Evolutionary conservation across 73 alveolate genomes (phyloP).

Genomic region (Tetrahymena thermophila): DNA sequence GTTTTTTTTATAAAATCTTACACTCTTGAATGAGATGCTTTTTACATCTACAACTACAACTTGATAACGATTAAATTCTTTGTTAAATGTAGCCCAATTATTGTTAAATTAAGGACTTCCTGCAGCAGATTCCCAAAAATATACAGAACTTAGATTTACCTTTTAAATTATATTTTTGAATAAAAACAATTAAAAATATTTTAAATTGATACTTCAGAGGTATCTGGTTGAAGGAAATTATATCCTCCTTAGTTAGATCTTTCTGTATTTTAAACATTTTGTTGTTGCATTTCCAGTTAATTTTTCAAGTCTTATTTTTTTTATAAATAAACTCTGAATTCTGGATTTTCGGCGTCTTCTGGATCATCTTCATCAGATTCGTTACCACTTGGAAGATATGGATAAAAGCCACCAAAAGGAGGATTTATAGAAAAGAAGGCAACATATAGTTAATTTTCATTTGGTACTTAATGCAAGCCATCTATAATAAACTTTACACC

Average conservation of each 20-base stretch:
- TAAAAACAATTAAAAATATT: neutral
- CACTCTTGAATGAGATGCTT: neutral
- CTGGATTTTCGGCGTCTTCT: neutral
- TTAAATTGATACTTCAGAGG: neutral
- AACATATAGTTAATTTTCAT: conserved; percentile 32
- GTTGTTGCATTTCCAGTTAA: neutral
- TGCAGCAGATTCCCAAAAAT: conserved; percentile 31
- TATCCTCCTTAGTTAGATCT: neutral
- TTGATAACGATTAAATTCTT: conserved; percentile 27
- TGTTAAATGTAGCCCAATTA: conserved; percentile 41
- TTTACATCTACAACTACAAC: conserved; percentile 36
- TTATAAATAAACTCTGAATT: neutral
- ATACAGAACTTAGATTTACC: conserved; percentile 36
- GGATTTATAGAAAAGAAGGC: conserved; percentile 13
- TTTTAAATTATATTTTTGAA: neutral
- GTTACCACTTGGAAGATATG: conserved; percentile 11
- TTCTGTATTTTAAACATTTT: neutral
- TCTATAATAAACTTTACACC: conserved; percentile 79
- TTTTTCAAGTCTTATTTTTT: neutral
- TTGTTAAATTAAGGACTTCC: conserved; percentile 45
- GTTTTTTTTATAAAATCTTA: neutral
- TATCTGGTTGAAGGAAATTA: neutral
- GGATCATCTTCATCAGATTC: conserved; percentile 10
- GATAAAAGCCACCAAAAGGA: conserved; percentile 39
- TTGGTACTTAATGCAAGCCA: conserved; percentile 63